Conservation (phyloP, 2,329 filamentous ascomycete genomes). For the Lasiodiplodia sp. region DNA sequence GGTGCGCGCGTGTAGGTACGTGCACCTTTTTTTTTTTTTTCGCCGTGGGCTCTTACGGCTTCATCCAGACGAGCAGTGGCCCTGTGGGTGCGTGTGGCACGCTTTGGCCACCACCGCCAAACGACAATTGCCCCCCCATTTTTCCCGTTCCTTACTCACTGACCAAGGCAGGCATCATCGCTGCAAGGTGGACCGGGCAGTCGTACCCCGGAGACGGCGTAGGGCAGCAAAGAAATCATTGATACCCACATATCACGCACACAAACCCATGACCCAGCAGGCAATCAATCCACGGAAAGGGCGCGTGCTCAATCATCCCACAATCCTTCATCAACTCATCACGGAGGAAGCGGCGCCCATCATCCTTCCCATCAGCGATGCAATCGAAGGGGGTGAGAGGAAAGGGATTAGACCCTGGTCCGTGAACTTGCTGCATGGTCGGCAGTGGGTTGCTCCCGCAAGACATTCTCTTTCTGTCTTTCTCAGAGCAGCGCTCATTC, state of each 20-base stretch:
- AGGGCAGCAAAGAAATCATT: neutral
- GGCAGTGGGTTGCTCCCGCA: neutral
- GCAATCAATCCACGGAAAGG: neutral
- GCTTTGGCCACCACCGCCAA: conserved; percentile 9
- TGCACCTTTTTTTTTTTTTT: neutral
- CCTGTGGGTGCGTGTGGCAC: neutral
- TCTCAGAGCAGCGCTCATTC: neutral
- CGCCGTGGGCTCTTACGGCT: conserved; percentile 5
- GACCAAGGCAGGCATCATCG: neutral
- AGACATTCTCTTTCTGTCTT: neutral
- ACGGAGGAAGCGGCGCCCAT: neutral
- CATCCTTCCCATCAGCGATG: neutral
- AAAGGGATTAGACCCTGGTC: neutral
- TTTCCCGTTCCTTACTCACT: neutral
- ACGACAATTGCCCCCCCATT: neutral
- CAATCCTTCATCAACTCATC: neutral
- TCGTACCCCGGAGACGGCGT: neutral
- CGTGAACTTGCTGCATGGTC: neutral
- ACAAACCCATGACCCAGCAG: conserved; percentile 1
- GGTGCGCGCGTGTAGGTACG: neutral
- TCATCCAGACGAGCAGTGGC: conserved; percentile 21
- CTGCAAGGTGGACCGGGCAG: neutral
- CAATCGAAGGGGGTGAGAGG: neutral
- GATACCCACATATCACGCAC: conserved; percentile 2
- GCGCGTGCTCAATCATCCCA: neutral